These are phyloP conservation scores for Stephania japonica DNA, from an alignment of 164 flowering plant genomes.

Conservation along the genomic window DNA sequence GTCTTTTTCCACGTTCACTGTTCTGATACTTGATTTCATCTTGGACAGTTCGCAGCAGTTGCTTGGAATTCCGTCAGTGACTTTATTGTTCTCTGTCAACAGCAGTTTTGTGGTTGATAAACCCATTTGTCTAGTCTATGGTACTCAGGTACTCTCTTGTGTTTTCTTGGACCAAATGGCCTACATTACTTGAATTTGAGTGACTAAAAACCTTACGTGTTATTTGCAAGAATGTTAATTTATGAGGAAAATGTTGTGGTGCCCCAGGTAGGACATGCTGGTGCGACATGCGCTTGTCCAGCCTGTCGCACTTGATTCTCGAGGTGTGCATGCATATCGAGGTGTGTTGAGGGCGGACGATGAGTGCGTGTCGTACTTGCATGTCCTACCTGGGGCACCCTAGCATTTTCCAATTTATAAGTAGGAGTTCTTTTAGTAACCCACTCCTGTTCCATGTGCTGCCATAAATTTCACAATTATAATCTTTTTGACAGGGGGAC, in stretches of 20 bases:
- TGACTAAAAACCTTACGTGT: too few species aligned
- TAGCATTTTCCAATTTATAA: background rate
- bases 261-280: too few species aligned
- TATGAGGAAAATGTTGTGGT: too few species aligned
- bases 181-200: too few species aligned
- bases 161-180: background rate
- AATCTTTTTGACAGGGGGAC: background rate
- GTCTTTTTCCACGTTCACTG: background rate
- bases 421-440: background rate
- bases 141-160: constrained; percentile 34
- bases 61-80: constrained; percentile 51
- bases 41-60: constrained; percentile 39
- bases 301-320: too few species aligned
- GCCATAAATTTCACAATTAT: background rate
- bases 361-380: too few species aligned
- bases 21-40: constrained; percentile 11
- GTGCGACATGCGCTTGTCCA: too few species aligned
- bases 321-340: too few species aligned
- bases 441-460: background rate
- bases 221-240: too few species aligned
- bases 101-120: constrained; percentile 60
- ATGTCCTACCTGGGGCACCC: too few species aligned
- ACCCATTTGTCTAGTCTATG: constrained; percentile 46
- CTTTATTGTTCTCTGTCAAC: constrained; percentile 47
- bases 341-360: too few species aligned